These are phyloP conservation scores for Ophiocordyceps polyrhachis-furcata DNA, from an alignment of 2,329 filamentous ascomycete species.

Conservation along the genomic window DNA sequence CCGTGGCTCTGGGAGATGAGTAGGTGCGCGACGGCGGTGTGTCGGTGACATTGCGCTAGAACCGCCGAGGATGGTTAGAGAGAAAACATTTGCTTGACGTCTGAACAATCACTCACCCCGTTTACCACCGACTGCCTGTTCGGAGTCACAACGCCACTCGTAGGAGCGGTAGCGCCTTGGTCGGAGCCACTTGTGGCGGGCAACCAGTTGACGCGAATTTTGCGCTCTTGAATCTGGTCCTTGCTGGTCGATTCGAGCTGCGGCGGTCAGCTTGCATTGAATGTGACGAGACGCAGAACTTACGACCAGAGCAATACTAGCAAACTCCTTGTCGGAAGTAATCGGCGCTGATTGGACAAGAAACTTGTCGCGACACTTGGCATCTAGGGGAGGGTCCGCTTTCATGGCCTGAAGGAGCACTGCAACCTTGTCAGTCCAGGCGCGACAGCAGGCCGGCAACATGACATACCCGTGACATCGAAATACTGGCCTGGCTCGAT, in stretches of 20 bases:
- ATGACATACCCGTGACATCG: conserved; percentile 65
- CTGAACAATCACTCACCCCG: conserved; percentile 13
- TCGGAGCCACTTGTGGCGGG: conserved; percentile 31
- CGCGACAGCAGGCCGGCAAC: not conserved
- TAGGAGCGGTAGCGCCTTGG: conserved; percentile 6
- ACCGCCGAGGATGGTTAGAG: not conserved
- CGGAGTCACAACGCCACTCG: conserved; percentile 17
- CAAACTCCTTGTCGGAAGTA: conserved; percentile 65
- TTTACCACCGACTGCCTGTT: conserved; percentile 20
- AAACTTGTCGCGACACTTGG: conserved; percentile 94
- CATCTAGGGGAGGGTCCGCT: conserved; percentile 68
- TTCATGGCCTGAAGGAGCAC: conserved; percentile 98
- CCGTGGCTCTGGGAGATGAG: conserved; percentile 22
- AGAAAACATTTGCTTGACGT: not conserved
- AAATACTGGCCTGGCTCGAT: conserved; percentile 82
- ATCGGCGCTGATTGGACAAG: conserved; percentile 84
- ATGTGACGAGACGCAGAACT: conserved; percentile 12
- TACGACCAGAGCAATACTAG: conserved; percentile 66
- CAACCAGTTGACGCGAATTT: conserved; percentile 84
- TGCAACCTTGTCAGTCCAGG: conserved; percentile 17
- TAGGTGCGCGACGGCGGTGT: conserved; percentile 26
- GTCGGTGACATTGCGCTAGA: conserved; percentile 7
- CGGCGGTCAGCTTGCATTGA: not conserved
- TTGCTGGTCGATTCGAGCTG: conserved; percentile 72
- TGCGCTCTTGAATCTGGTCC: conserved; percentile 68